These are phyloP conservation scores for Erysimum pusillum DNA, from an alignment of 441 rosid species.

Conservation along the genomic window DNA sequence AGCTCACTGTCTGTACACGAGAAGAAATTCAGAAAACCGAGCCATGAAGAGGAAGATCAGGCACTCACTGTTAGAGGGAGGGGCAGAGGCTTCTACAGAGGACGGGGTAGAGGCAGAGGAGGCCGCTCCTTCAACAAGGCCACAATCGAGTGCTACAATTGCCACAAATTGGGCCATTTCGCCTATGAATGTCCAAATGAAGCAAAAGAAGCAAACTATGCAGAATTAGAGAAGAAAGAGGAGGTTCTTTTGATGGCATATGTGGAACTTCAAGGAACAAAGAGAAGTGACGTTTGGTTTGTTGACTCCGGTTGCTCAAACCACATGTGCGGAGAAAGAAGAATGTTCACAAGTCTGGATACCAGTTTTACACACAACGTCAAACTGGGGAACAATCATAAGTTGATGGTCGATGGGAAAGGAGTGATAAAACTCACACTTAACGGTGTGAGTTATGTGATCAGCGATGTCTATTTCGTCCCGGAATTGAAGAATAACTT, in stretches of 20 bases:
- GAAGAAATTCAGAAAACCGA: not conserved
- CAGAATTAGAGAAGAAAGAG: too few relatives aligned
- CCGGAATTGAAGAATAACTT: constrained; percentile 17
- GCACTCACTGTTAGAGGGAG: not conserved
- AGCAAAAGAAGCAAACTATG: too few relatives aligned
- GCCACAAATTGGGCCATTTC: constrained; percentile 7
- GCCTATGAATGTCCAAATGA: too few relatives aligned
- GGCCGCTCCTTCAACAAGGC: not conserved
- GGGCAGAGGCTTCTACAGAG: not conserved
- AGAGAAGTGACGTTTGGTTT: too few relatives aligned
- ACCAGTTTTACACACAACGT: too few relatives aligned
- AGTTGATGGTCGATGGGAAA: not conserved
- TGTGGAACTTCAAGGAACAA: too few relatives aligned
- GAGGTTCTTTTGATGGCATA: too few relatives aligned
- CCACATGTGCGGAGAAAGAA: too few relatives aligned
- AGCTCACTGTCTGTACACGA: not conserved
- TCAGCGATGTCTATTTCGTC: not conserved
- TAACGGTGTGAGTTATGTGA: not conserved
- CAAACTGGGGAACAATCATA: not conserved
- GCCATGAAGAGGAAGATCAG: not conserved
- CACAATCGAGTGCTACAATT: not conserved
- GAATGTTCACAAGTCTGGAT: too few relatives aligned
- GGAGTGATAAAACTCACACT: not conserved
- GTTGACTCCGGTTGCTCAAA: too few relatives aligned
- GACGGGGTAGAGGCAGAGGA: not conserved